Percentiles rank a stretch among this genome's conserved stretches.
Conservation (phyloP, 345 rosid genomes). For the Rhodamnia rubescens region DNA sequence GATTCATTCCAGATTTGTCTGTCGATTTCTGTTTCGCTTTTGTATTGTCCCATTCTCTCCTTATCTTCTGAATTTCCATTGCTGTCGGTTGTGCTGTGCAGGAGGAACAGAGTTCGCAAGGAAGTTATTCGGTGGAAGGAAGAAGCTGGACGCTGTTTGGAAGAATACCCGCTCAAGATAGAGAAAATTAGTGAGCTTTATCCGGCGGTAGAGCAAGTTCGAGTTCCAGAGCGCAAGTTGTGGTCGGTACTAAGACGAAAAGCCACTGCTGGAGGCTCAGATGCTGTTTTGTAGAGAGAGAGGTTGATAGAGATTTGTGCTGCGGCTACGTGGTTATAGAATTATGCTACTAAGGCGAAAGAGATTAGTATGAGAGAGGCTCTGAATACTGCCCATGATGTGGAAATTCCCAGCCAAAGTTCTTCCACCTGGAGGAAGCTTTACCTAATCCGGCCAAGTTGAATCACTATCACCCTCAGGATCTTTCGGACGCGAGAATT, state of each 20-base stretch:
- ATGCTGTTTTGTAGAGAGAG: neutral
- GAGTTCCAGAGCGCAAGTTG: neutral
- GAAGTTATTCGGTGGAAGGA: too few species aligned
- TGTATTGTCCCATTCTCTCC: neutral
- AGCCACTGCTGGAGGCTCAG: neutral
- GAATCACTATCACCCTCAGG: fast-evolving
- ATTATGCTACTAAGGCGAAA: neutral
- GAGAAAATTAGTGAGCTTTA: neutral
- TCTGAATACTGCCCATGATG: neutral
- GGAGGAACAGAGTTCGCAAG: too few species aligned
- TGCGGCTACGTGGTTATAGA: neutral
- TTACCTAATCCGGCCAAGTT: fast-evolving
- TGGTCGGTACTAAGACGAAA: neutral
- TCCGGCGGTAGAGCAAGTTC: too few species aligned
- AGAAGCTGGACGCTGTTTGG: too few species aligned
- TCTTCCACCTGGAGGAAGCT: neutral
- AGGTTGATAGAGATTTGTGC: neutral
- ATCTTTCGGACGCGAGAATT: fast-evolving
- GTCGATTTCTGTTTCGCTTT: neutral
- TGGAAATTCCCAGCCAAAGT: neutral
- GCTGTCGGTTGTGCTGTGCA: neutral
- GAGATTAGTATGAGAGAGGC: neutral
- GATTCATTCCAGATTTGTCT: neutral
- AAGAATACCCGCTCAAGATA: neutral
- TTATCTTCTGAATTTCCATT: too few species aligned